Conservation (phyloP, 345 rosid species). For the Eucalyptus sp. region DNA sequence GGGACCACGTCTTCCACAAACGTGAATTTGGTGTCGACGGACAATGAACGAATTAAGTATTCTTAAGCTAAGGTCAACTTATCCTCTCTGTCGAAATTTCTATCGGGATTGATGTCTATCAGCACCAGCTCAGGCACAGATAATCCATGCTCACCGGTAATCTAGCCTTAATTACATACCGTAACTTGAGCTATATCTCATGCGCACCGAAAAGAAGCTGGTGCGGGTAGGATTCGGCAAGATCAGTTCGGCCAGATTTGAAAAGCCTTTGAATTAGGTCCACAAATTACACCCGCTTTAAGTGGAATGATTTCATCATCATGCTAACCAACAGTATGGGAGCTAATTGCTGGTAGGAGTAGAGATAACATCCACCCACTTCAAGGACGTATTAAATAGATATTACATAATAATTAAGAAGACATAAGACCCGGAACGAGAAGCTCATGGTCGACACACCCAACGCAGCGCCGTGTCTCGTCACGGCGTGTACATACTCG, state of each 20-base stretch:
- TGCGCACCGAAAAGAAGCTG: not conserved
- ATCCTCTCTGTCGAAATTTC: not conserved
- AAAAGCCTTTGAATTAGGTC: not conserved
- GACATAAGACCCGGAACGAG: not conserved
- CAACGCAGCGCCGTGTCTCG: not conserved
- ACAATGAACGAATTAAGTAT: not conserved
- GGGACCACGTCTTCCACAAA: not conserved
- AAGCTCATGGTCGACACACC: not conserved
- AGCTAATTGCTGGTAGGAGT: not conserved
- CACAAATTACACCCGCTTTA: not conserved
- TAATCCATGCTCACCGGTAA: not conserved
- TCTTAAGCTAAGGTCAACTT: not conserved
- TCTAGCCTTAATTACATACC: not conserved
- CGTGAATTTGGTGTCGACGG: not conserved
- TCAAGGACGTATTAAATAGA: not conserved
- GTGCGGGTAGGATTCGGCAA: not conserved
- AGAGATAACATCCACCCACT: not conserved
- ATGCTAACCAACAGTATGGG: not conserved
- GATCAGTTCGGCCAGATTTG: not conserved
- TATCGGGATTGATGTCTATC: not conserved
- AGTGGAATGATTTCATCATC: not conserved
- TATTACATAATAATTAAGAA: not conserved
- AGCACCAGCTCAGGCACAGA: not conserved
- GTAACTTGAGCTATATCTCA: not conserved
- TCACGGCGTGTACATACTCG: not conserved